Evolutionary conservation across 805 yeast genomes (phyloP), one percentile per base, ranked within the genome.

Genomic region (Pichia cephalocereana): DNA sequence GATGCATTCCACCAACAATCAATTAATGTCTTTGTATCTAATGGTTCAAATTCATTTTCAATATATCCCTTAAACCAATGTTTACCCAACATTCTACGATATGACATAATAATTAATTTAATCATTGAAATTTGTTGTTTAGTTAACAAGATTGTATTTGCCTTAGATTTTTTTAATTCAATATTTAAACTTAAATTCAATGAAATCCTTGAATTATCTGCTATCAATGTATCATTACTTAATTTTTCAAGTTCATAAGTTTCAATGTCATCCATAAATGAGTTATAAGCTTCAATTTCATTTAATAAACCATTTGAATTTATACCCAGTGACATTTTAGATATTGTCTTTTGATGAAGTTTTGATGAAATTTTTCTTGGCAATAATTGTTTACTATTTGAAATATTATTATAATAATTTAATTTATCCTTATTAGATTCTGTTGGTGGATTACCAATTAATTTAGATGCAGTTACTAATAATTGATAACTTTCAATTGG

Each of bases 401-500:
- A 68, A 41, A 65, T 62, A 49, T 58, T 64, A 54, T 52, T 57
- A 49, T 67, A 66, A 52, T 63, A 65, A 47, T 62, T 62, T 37
- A 65, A 51, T 23, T 54, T 53, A 41, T 62, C 67, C 44, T 57
- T 59, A 32, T 54, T 56, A 27, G 69, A 63, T 57, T 72, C 80
- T 31, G 70, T 67, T 36, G 80, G 75, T 5, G 83, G 82, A 39
- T 66, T 69, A 3, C 78, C 74, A 28, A 82, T 74, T 43, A 86
- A 64, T 55, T 67, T 76, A 0, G 90, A 79, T 2, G 85, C 81
- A 2, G 77, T 64, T 49, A 80, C 87, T 31, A 84, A 69, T 50
- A 86, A 63, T 49, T 67, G 72, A 64, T 78, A 76, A 3, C 85
- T 70, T 54, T 85, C 91, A 19, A 81, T 64, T 0, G 93, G 95